phyloP scores from a whole-genome alignment of 371 early-diverging fungal genomes.

The Mucor ambiguus region DNA sequence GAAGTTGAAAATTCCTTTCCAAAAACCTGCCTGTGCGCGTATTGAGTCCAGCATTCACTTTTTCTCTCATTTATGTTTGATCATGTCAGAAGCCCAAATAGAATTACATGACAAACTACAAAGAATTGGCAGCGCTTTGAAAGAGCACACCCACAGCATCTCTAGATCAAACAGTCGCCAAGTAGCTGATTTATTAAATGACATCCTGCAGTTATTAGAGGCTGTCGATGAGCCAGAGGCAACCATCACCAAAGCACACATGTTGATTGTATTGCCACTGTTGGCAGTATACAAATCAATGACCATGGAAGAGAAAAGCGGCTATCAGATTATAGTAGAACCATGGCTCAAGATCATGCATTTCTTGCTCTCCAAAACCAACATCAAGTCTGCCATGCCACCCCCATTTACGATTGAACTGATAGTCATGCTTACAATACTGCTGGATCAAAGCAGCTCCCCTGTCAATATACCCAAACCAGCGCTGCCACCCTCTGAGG shows the following conservation, averaged over 20 bases:
- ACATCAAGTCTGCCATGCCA: not conserved
- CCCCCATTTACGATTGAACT: conserved; percentile 12
- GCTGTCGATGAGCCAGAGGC: not conserved
- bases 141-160: not conserved
- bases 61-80: too few relatives aligned
- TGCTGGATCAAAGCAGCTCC: not conserved
- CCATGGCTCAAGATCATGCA: conserved; percentile 20
- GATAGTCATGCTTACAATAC: conserved; percentile 8
- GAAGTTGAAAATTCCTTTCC: too few relatives aligned
- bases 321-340: conserved; percentile 11
- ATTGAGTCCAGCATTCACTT: not conserved
- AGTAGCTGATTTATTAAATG: not conserved
- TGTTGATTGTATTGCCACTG: not conserved
- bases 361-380: conserved; percentile 20
- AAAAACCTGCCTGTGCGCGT: not conserved
- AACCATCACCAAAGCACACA: not conserved
- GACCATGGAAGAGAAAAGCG: not conserved
- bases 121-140: not conserved
- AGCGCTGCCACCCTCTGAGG: conserved; percentile 24
- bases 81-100: not conserved
- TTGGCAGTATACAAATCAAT: conserved; percentile 3
- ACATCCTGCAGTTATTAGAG: not conserved
- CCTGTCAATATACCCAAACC: not conserved
- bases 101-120: conserved; percentile 3
- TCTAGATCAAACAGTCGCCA: not conserved